Evolutionary conservation across 106 monocot genomes (phyloP), one percentile per base, ranked within the genome.

Genomic region (Iris macrosiphon): DNA sequence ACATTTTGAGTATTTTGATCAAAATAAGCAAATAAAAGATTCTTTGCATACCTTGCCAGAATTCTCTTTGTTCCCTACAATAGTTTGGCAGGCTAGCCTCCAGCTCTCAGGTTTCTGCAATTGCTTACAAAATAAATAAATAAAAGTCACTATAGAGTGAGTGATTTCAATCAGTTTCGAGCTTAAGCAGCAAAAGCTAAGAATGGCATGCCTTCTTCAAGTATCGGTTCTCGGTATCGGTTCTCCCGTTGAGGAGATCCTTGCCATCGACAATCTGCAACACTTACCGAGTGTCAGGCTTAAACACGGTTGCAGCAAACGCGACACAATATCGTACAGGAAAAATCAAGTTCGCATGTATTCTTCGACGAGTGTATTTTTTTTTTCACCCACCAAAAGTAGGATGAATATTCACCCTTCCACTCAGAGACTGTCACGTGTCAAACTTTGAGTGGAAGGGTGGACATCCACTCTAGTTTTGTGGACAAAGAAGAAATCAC

Each of bases 81-180:
- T 85, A 16, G 84, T 95, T 64, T 95, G 94, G 64, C 94, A 89
- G 34, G 94, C 85, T 45, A 95, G 89, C 62, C 94, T 85, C 89
- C 94, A 95, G 34, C 89, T 79, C 27, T 76, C 94, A 3, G 89
- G 94, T 54, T 95, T 95, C 94, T 95, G 70, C 23, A 53, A 47
- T 22, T 59, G 21, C 40, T 41, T 15, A 31, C 5, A 34, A 31
- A 26, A 42, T 16, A 37, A 52, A 21, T 35, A 24, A 29, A 60
- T 2, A 61, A 61, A 61, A 13, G 0, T 0, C 4, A 48, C 31
- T 30, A 31, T 8, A 44, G 6, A 31, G 4, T 13, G 0, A 30
- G 5, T 53, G 4, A 1, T 34, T 34, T 38, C 6, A 12, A 12
- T 20, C 12, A 26, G 14, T 23, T 21, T 35, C 10, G 10, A 17